A percentile compares a stretch with the other conserved stretches of the same genome.
phyloP scores from a whole-genome alignment of 352 stramenopile genomes.

The Phytopythium ostracodes region DNA sequence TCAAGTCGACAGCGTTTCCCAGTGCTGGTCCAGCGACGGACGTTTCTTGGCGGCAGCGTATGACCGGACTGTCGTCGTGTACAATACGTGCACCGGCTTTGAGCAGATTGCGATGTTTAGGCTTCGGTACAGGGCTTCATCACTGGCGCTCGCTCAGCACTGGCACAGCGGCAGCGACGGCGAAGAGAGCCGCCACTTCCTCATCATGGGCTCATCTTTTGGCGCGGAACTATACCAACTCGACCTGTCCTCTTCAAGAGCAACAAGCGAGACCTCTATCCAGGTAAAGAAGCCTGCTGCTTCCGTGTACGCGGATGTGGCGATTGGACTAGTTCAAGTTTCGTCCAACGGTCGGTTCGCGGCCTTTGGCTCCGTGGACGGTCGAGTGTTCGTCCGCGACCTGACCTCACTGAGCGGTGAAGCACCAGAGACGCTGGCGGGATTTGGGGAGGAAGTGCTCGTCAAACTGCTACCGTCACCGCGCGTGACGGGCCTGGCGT shows the following conservation, averaged over 20 bases:
- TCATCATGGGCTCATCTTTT: constrained; percentile 32
- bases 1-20: constrained; percentile 33
- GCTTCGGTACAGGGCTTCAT: constrained; percentile 29
- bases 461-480: constrained; percentile 40
- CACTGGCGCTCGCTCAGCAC: constrained; percentile 24
- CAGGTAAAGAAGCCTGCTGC: constrained; percentile 9
- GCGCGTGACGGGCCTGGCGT: constrained; percentile 51
- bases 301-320: constrained; percentile 19
- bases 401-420: constrained; percentile 7
- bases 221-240: constrained; percentile 31
- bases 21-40: constrained; percentile 44
- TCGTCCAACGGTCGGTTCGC: constrained; percentile 23
- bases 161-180: neutral
- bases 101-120: constrained; percentile 7
- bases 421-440: neutral
- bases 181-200: constrained; percentile 4
- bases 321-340: constrained; percentile 39
- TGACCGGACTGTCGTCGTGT: constrained; percentile 28
- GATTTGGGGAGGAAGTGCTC: constrained; percentile 24
- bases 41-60: constrained; percentile 25
- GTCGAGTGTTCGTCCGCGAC: constrained; percentile 39
- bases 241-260: neutral
- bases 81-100: constrained; percentile 17
- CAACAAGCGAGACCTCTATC: neutral
- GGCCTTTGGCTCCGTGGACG: constrained; percentile 48